phyloP scores from a whole-genome alignment of 1,139 yeast species.

The Magnusiomyces magnusii region DNA sequence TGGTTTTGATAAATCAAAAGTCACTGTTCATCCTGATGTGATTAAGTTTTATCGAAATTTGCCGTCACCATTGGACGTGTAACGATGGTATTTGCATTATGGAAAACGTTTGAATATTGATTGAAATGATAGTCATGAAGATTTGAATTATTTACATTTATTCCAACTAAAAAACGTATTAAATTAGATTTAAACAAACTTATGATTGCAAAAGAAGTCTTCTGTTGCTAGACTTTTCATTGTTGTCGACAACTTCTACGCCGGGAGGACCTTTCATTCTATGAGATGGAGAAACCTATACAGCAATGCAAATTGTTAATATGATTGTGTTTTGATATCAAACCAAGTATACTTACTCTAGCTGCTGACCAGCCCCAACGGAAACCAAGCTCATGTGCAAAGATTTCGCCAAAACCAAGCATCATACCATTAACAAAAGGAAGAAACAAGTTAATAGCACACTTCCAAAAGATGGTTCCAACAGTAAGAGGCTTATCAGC shows the following conservation, averaged over 20 bases:
- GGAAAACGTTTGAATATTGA: no score
- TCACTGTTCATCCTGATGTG: constrained; percentile 57
- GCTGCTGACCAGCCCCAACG: constrained; percentile 75
- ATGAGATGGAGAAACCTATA: constrained; percentile 16
- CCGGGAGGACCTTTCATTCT: constrained; percentile 12
- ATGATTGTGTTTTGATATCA: no score
- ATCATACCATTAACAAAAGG: constrained; percentile 93
- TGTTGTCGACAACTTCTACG: constrained; percentile 13
- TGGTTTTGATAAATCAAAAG: constrained; percentile 53
- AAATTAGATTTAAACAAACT: neutral
- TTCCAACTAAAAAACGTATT: no score
- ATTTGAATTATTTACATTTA: no score
- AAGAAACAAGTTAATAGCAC: constrained; percentile 63
- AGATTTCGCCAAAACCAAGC: constrained; percentile 94
- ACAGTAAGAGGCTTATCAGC: neutral
- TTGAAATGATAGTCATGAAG: no score
- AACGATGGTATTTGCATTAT: no score
- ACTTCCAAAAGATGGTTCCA: constrained; percentile 10
- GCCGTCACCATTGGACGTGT: constrained; percentile 11
- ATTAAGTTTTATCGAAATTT: constrained; percentile 43
- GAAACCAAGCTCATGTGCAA: constrained; percentile 90
- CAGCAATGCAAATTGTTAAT: no score
- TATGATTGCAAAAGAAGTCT: constrained; percentile 14
- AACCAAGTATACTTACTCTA: constrained; percentile 39
- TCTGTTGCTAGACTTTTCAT: constrained; percentile 7